Conservation (phyloP, 257 asterid genomes). For the Lycium barbarum region DNA sequence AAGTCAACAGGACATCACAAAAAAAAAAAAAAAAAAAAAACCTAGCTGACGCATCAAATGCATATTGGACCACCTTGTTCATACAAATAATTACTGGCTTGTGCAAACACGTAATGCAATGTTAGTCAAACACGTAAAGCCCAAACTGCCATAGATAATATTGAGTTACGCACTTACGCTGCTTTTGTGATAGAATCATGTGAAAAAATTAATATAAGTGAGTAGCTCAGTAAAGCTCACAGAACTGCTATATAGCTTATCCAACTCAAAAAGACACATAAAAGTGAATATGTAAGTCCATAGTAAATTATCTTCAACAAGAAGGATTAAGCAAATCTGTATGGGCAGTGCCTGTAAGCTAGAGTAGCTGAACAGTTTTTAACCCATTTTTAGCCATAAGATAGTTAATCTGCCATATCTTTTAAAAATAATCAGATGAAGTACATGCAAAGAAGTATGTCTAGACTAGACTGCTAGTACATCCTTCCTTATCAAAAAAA, state of each 20-base stretch:
- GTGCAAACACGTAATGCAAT: neutral
- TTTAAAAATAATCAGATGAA: conserved; percentile 7
- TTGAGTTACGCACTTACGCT: neutral
- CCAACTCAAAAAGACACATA: neutral
- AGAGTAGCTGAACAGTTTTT: neutral
- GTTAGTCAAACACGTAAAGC: neutral
- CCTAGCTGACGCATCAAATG: neutral
- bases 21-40: neutral
- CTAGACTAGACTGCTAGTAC: neutral
- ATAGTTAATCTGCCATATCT: neutral
- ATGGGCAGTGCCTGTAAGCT: neutral
- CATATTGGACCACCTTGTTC: neutral
- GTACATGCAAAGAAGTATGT: neutral
- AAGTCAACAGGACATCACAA: neutral
- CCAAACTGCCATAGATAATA: neutral
- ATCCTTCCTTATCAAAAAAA: neutral
- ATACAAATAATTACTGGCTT: neutral
- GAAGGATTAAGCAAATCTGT: neutral
- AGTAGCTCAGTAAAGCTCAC: neutral
- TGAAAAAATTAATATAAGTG: neutral
- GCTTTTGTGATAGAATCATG: neutral
- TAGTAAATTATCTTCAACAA: neutral
- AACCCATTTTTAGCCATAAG: neutral
- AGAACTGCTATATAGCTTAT: neutral
- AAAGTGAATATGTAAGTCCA: neutral